phyloP scores from a whole-genome alignment of 768 basidiomycete species.

The Pulveroboletus ravenelii region DNA sequence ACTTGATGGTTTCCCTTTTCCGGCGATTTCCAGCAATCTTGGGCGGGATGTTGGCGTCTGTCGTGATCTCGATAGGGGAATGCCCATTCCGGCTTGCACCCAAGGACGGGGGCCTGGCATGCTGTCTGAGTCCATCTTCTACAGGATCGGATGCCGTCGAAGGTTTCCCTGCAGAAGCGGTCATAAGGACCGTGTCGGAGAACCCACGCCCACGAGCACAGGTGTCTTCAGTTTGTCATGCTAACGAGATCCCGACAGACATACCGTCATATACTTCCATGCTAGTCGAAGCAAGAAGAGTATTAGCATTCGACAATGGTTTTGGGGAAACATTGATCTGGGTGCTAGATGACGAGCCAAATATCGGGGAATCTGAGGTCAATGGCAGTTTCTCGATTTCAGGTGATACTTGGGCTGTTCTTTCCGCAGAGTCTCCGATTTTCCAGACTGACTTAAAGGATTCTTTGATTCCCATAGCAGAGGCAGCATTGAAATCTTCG shows the following conservation, averaged over 20 bases:
- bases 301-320: conserved; percentile 1
- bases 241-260: neutral
- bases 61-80: neutral
- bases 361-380: conserved; percentile 7
- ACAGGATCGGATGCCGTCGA: neutral
- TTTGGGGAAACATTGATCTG: conserved; percentile 12
- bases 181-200: neutral
- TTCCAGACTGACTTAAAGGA: neutral
- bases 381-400: neutral
- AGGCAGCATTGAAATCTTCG: conserved; percentile 1
- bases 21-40: conserved; percentile 25
- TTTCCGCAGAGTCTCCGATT: neutral
- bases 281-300: neutral
- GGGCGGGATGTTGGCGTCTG: neutral
- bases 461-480: neutral
- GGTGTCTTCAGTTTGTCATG: neutral
- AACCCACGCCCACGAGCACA: neutral
- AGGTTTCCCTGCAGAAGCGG: neutral
- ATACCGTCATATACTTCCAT: neutral
- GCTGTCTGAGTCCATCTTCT: neutral
- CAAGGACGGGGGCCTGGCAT: neutral
- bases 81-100: neutral
- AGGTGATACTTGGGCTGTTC: neutral
- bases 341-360: conserved; percentile 13
- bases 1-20: conserved; percentile 19